Conservation (phyloP, 805 yeast species). For the Kluyveromyces dobzhanskii region DNA sequence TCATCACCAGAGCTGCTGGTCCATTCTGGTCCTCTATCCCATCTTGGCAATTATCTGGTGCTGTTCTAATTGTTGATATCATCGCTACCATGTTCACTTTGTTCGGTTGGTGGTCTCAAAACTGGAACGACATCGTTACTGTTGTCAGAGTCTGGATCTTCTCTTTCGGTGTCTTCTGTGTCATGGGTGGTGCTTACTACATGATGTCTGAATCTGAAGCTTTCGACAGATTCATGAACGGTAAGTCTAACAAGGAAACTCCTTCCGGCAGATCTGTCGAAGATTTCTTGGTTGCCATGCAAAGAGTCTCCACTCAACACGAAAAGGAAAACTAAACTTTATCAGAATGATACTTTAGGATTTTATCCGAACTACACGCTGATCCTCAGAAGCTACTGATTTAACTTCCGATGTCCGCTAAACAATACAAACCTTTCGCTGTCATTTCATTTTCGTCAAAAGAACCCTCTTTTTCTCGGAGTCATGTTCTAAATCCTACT, state of each 20-base stretch:
- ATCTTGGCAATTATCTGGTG: constrained; percentile 95
- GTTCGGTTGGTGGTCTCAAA: constrained; percentile 97
- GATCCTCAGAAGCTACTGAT: constrained; percentile 1
- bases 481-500: background rate
- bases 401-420: background rate
- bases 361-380: background rate
- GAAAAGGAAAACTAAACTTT: constrained; percentile 57
- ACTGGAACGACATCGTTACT: constrained; percentile 93
- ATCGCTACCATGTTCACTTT: constrained; percentile 86
- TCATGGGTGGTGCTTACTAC: constrained; percentile 94
- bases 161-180: constrained; percentile 96
- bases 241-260: constrained; percentile 55
- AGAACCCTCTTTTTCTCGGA: constrained; percentile 3
- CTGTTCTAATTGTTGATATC: constrained; percentile 83
- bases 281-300: constrained; percentile 81
- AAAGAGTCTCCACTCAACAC: constrained; percentile 84
- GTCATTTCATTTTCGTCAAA: background rate
- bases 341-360: background rate
- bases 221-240: constrained; percentile 79
- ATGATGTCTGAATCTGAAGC: constrained; percentile 75
- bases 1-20: constrained; percentile 94
- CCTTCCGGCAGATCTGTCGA: constrained; percentile 61
- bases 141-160: constrained; percentile 91
- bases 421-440: no score
- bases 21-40: constrained; percentile 97